Conservation (phyloP, 345 rosid genomes). For the Brassica nigra region DNA sequence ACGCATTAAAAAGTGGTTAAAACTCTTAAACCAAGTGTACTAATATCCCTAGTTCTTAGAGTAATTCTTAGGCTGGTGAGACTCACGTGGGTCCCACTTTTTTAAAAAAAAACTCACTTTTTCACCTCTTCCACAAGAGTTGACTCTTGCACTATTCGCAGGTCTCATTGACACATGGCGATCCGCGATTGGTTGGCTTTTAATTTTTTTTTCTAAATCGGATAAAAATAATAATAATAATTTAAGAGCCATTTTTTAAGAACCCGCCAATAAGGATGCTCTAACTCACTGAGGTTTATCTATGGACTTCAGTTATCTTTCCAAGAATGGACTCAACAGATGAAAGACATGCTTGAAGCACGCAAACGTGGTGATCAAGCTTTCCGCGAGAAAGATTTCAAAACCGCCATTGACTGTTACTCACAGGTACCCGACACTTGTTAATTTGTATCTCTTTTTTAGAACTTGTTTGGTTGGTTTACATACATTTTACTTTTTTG, state of each 20-base stretch:
- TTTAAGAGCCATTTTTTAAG: too few species aligned
- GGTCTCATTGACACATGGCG: too few species aligned
- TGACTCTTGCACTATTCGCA: too few species aligned
- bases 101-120: too few species aligned
- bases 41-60: too few species aligned
- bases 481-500: background rate
- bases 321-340: slow-evolving; percentile 99
- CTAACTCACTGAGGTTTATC: background rate
- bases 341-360: slow-evolving; percentile 93
- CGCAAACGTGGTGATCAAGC: slow-evolving; percentile 92
- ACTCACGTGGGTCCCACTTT: too few species aligned
- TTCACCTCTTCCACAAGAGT: too few species aligned
- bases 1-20: background rate
- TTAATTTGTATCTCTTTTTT: background rate
- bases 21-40: background rate
- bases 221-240: too few species aligned
- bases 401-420: slow-evolving; percentile 86
- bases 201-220: too few species aligned
- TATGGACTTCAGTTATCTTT: slow-evolving; percentile 68
- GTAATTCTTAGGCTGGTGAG: too few species aligned
- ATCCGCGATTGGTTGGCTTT: too few species aligned
- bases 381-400: slow-evolving; percentile 94
- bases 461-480: slow-evolving; percentile 1
- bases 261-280: too few species aligned
- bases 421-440: slow-evolving; percentile 63